phyloP scores from a whole-genome alignment of 805 yeast genomes.

The Yamadazyma scolyti region DNA sequence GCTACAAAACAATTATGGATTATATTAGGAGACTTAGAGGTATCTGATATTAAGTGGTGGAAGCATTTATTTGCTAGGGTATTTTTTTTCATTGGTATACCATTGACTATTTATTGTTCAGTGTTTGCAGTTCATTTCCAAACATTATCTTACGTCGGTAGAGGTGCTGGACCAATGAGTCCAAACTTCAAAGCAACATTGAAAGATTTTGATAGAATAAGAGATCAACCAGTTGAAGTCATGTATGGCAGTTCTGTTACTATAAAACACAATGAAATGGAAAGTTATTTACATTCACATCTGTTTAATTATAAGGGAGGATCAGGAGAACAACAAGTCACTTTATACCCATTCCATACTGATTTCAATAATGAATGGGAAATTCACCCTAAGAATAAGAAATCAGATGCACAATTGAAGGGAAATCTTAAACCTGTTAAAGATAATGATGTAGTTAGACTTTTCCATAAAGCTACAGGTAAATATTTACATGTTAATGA shows the following conservation, averaged over 20 bases:
- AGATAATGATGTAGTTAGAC: constrained; percentile 55
- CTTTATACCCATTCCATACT: constrained; percentile 58
- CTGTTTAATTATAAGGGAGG: constrained; percentile 59
- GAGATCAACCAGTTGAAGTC: constrained; percentile 56
- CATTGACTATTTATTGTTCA: constrained; percentile 54
- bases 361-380: constrained; percentile 72
- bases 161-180: constrained; percentile 60
- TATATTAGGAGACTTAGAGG: constrained; percentile 61
- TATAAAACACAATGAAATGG: constrained; percentile 64
- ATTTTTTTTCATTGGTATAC: constrained; percentile 46
- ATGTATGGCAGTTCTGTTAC: constrained; percentile 70
- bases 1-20: constrained; percentile 58
- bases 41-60: constrained; percentile 33
- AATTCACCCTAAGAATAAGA: constrained; percentile 21
- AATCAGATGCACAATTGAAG: constrained; percentile 38
- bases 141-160: constrained; percentile 45
- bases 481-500: constrained; percentile 64
- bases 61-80: constrained; percentile 40
- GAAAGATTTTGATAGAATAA: constrained; percentile 32
- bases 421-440: constrained; percentile 32
- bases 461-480: constrained; percentile 70
- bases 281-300: constrained; percentile 82
- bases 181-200: constrained; percentile 66
- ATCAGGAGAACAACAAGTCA: constrained; percentile 73
- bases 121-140: constrained; percentile 58